Evolutionary conservation across 306 rosid species (phyloP).

Genomic region (Cercis canadensis): DNA sequence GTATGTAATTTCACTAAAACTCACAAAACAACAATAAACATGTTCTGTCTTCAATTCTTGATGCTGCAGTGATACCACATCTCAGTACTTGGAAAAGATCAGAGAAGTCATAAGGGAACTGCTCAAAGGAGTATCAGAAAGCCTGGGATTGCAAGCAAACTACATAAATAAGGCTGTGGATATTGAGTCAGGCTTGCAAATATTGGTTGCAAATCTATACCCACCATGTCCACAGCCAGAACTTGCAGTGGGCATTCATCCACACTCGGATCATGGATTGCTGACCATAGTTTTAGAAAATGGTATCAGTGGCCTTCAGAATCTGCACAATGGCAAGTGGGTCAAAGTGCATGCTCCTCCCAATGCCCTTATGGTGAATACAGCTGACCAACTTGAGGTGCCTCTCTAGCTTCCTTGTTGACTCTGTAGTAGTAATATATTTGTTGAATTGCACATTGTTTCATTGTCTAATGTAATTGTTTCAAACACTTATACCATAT

Average conservation of each 20-base stretch:
- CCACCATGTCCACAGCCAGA: conserved; percentile 33
- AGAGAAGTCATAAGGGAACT: conserved; percentile 20
- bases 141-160: conserved; percentile 22
- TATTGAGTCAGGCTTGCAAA: background rate
- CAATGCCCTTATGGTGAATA: conserved; percentile 23
- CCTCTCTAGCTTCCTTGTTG: background rate
- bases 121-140: conserved; percentile 16
- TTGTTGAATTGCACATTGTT: too few relatives aligned
- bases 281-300: conserved; percentile 25
- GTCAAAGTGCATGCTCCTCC: background rate
- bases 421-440: background rate
- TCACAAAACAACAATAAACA: too few relatives aligned
- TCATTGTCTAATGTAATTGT: too few relatives aligned
- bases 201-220: conserved; percentile 17
- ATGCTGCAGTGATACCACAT: too few relatives aligned
- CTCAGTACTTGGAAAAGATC: background rate
- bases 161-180: conserved; percentile 18
- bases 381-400: conserved; percentile 31
- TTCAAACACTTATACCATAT: too few relatives aligned
- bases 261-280: conserved; percentile 35
- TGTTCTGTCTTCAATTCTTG: too few relatives aligned
- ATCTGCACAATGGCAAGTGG: conserved; percentile 24
- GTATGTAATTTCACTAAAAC: too few relatives aligned
- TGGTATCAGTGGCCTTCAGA: conserved; percentile 31
- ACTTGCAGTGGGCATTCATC: conserved; percentile 3